These are phyloP conservation scores for Epithele typhae DNA, from an alignment of 768 basidiomycete genomes.

Conservation along the genomic window DNA sequence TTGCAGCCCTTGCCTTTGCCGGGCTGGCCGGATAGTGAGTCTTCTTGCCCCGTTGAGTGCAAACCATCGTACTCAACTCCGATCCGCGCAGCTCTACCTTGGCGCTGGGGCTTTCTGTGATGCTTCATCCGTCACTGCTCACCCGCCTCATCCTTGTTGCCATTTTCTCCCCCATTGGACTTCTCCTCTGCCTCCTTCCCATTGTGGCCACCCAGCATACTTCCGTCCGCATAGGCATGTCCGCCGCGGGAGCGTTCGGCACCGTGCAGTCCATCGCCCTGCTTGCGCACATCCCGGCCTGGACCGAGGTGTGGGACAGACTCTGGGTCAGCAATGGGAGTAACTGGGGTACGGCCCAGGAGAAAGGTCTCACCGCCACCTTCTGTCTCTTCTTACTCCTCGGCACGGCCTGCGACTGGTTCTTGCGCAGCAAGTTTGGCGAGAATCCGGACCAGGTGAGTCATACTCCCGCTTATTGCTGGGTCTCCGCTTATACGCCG, in stretches of 20 bases:
- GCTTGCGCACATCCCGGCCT: conserved; percentile 43
- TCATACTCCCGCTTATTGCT: not conserved
- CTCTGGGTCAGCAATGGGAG: conserved; percentile 45
- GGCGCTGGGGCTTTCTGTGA: conserved; percentile 48
- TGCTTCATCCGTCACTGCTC: conserved; percentile 49
- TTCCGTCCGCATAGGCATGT: conserved; percentile 45
- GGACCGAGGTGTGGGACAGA: conserved; percentile 62
- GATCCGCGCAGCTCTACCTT: conserved; percentile 33
- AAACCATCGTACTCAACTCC: too few relatives aligned
- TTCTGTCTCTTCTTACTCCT: conserved; percentile 46
- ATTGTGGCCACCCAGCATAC: conserved; percentile 41
- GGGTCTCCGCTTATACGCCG: not conserved
- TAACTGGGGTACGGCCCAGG: conserved; percentile 51
- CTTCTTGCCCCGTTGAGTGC: not conserved
- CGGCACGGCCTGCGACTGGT: conserved; percentile 52
- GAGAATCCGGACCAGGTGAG: conserved; percentile 67
- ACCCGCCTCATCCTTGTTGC: conserved; percentile 42
- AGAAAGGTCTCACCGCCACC: conserved; percentile 56
- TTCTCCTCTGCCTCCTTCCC: conserved; percentile 42
- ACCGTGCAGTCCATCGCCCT: conserved; percentile 49
- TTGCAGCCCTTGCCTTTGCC: conserved; percentile 42
- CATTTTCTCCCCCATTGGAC: conserved; percentile 33
- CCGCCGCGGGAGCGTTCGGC: conserved; percentile 57
- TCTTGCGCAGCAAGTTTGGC: conserved; percentile 49
- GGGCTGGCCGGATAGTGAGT: conserved; percentile 54